phyloP scores from a whole-genome alignment of 2,329 filamentous ascomycete species.

The Dichotomopilus funicola region DNA sequence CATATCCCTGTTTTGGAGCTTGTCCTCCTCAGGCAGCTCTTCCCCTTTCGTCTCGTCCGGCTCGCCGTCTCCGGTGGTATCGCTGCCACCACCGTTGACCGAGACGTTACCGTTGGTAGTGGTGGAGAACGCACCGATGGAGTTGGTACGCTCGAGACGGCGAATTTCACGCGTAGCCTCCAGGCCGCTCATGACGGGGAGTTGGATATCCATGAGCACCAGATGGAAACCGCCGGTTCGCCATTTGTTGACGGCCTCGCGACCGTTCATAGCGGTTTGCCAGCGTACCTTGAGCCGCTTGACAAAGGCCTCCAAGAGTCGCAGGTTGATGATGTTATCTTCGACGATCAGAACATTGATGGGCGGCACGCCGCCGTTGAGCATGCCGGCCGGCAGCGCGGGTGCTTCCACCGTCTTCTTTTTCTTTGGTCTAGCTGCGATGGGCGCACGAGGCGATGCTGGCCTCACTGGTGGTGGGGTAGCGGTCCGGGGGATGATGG shows the following conservation, averaged over 20 bases:
- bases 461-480: constrained; percentile 43
- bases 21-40: constrained; percentile 58
- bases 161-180: constrained; percentile 94
- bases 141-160: constrained; percentile 80
- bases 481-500: constrained; percentile 44
- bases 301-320: constrained; percentile 89
- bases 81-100: constrained; percentile 22
- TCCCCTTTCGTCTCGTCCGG: constrained; percentile 34
- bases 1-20: constrained; percentile 58
- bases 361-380: constrained; percentile 80
- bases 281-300: constrained; percentile 92
- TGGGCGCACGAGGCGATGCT: constrained; percentile 42
- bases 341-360: constrained; percentile 98
- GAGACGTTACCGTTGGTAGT: constrained; percentile 23
- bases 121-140: constrained; percentile 76
- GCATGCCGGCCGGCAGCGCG: constrained; percentile 53
- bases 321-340: constrained; percentile 96
- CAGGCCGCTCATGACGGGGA: constrained; percentile 92
- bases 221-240: constrained; percentile 86
- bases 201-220: constrained; percentile 96
- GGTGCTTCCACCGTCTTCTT: constrained; percentile 27
- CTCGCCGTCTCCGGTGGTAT: constrained; percentile 33
- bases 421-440: constrained; percentile 37
- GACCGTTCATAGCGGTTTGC: constrained; percentile 95
- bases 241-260: constrained; percentile 92